Evolutionary conservation across 176 grass and related monocot genomes (phyloP), one percentile per base, ranked within the genome.

Genomic region (Aechmea fasciata): DNA sequence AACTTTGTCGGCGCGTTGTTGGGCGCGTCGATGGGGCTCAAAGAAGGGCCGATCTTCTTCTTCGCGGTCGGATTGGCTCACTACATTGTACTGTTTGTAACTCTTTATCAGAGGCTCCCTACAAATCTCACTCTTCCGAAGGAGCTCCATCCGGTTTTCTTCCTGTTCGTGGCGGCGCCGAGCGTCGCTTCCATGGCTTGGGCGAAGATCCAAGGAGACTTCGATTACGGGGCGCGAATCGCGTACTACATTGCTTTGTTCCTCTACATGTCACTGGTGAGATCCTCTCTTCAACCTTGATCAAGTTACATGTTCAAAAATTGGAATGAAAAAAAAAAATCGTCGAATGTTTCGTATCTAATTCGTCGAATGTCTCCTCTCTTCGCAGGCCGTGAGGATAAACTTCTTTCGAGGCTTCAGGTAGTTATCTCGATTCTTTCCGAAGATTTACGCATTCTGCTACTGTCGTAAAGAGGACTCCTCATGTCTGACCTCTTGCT

Each of bases 121-220:
- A 97, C 94, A 17, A 97, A 87, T 73, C 57, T 82, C 50, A 87
- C 89, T 25, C 84, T 97, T 11, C 94, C 94, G 11, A 97, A 87
- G 81, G 94, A 97, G 76, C 87, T 97, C 62, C 94, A 97, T 57
- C 94, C 94, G 5, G 89, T 97, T 2, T 97, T 93, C 85, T 97
- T 97, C 89, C 84, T 97, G 51, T 97, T 97, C 78, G 87, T 97
- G 14, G 94, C 94, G 14, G 69, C 84, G 1, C 89, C 94, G 2
- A 97, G 94, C 73, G 82, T 93, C 9, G 94, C 80, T 41, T 99
- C 79, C 77, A 83, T 90, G 86, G 84, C 94, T 3, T 99, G 89
- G 94, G 94, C 94, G 63, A 93, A 79, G 80, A 99, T 99, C 57
- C 62, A 51, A 53, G 89, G 82, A 33, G 33, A 88, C 2, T 99